Conservation (phyloP, 1,284 basidiomycete species). For the Dichomitus squalens region DNA sequence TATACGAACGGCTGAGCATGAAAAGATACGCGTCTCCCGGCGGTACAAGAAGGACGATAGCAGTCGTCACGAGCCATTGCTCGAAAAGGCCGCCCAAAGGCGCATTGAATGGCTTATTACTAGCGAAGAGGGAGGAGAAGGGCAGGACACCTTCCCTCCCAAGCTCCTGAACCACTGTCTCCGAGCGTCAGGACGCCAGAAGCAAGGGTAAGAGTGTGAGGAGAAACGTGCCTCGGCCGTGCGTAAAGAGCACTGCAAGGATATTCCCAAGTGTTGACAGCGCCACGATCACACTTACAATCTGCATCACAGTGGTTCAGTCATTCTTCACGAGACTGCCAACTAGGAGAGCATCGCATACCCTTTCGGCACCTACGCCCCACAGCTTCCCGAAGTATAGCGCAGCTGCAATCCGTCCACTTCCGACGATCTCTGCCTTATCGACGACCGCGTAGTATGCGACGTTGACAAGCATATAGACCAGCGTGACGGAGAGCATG, state of each 20-base stretch:
- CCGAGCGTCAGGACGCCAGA: not conserved
- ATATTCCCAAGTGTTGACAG: slow-evolving; percentile 66
- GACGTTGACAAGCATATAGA: slow-evolving; percentile 65
- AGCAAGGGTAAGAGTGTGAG: not conserved
- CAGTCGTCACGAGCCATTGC: slow-evolving; percentile 56
- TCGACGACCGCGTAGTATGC: slow-evolving; percentile 72
- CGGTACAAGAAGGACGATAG: slow-evolving; percentile 52
- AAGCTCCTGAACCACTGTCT: slow-evolving; percentile 66
- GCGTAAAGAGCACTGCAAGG: slow-evolving; percentile 60
- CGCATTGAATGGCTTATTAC: slow-evolving; percentile 63
- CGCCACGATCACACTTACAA: slow-evolving; percentile 61
- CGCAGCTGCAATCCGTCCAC: slow-evolving; percentile 63
- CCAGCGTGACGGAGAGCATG: slow-evolving; percentile 51
- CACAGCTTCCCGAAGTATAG: slow-evolving; percentile 72
- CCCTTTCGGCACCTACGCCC: slow-evolving; percentile 58
- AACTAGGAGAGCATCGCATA: slow-evolving; percentile 27
- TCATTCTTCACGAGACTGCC: not conserved
- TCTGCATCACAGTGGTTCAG: slow-evolving; percentile 34
- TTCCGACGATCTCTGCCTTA: slow-evolving; percentile 63
- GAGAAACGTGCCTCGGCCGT: slow-evolving; percentile 54
- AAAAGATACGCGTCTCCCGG: slow-evolving; percentile 72
- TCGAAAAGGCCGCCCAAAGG: slow-evolving; percentile 60
- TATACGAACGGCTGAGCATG: slow-evolving; percentile 57
- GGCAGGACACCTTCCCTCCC: slow-evolving; percentile 69
- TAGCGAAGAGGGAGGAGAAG: slow-evolving; percentile 60